These are phyloP conservation scores for Tolypocladium sp. DNA, from an alignment of 2,329 filamentous ascomycete genomes.

Conservation along the genomic window DNA sequence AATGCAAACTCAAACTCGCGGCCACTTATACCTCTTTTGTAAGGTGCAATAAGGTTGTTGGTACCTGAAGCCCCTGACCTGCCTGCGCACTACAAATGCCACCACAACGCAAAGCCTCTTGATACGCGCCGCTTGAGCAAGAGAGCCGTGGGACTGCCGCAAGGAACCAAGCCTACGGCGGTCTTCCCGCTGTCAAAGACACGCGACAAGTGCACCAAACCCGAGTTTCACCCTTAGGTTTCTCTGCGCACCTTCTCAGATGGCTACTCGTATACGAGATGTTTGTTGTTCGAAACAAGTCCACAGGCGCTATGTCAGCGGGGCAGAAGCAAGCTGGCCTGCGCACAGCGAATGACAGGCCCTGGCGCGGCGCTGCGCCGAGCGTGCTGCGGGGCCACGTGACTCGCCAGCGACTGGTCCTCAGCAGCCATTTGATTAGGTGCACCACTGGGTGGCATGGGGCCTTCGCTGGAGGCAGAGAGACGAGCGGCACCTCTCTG, in stretches of 20 bases:
- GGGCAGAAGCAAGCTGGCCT: not conserved
- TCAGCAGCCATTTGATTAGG: conserved; percentile 1
- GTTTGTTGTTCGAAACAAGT: not conserved
- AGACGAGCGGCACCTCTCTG: conserved; percentile 1
- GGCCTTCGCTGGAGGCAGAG: not conserved
- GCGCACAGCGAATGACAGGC: not conserved
- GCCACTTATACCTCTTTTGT: not conserved
- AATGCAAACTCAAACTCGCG: not conserved
- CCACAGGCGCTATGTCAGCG: not conserved
- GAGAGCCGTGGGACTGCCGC: not conserved
- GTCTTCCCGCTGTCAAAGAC: not conserved
- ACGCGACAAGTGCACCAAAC: not conserved
- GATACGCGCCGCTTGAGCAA: not conserved
- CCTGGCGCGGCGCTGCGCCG: not conserved
- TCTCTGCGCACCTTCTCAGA: not conserved
- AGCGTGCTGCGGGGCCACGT: conserved; percentile 1
- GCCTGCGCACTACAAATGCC: not conserved
- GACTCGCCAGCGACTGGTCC: not conserved
- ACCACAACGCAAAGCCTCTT: not conserved
- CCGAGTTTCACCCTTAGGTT: not conserved
- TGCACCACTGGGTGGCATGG: not conserved
- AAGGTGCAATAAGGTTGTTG: not conserved
- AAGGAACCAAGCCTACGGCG: no score
- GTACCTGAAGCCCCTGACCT: not conserved
- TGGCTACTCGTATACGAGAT: not conserved